A percentile compares a stretch with the other conserved stretches of the same genome.
Evolutionary conservation across 176 grass and related monocot species (phyloP).

Genomic region (Alloteropsis semialata): DNA sequence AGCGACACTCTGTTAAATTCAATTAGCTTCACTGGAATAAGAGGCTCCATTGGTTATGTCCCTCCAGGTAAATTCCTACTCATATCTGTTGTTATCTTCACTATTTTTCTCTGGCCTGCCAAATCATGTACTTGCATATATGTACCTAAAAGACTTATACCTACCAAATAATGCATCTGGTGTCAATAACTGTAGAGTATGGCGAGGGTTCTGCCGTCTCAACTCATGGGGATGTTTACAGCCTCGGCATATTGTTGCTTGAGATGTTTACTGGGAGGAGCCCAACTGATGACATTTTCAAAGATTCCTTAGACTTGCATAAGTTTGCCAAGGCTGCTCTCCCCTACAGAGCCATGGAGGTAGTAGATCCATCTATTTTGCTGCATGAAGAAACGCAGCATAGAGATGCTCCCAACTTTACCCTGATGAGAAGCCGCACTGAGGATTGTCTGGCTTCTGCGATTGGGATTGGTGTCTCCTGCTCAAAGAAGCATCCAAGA

Average conservation of each 20-base stretch:
- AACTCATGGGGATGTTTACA: constrained; percentile 8
- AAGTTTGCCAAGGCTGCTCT: not conserved
- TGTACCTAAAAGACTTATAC: not conserved
- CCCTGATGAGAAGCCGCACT: not conserved
- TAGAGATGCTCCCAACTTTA: not conserved
- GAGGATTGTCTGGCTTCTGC: not conserved
- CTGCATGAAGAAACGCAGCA: not conserved
- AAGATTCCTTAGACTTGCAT: constrained; percentile 1
- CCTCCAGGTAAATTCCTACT: constrained; percentile 26
- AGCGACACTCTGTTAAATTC: not conserved
- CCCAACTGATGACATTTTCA: constrained; percentile 9
- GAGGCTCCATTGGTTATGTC: constrained; percentile 44
- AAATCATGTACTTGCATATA: not conserved
- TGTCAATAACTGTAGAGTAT: constrained; percentile 13
- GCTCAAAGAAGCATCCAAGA: constrained; percentile 5
- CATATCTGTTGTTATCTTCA: not conserved
- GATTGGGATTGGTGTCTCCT: constrained; percentile 12
- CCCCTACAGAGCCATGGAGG: not conserved
- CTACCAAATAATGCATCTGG: not conserved
- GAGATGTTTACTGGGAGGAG: constrained; percentile 30
- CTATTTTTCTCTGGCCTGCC: not conserved
- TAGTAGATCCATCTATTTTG: constrained; percentile 2
- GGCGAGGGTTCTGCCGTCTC: not conserved
- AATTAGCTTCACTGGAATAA: constrained; percentile 9
- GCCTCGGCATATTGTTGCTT: constrained; percentile 25